Conservation (phyloP, 805 yeast genomes). For the Starmerella stellata region DNA sequence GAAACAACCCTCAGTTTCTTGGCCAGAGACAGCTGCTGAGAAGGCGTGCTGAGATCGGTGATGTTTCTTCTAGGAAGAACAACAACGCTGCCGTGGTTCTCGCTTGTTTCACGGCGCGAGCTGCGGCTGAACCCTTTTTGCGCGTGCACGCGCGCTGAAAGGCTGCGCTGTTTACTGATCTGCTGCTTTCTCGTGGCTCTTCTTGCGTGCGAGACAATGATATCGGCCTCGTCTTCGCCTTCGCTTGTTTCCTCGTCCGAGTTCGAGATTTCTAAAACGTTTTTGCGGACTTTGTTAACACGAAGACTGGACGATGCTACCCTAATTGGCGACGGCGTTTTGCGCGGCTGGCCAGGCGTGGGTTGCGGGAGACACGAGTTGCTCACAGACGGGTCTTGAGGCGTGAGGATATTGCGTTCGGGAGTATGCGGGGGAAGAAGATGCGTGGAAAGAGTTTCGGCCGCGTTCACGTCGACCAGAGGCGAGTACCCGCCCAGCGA, state of each 20-base stretch:
- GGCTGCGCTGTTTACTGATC: slow-evolving; percentile 2
- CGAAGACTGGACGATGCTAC: neutral
- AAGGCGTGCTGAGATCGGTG: slow-evolving; percentile 15
- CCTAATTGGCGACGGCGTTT: slow-evolving; percentile 21
- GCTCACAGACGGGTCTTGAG: slow-evolving; percentile 36
- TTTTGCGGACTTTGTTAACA: neutral
- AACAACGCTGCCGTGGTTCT: slow-evolving; percentile 9
- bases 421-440: slow-evolving; percentile 41
- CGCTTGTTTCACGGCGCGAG: slow-evolving; percentile 2
- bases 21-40: slow-evolving; percentile 15
- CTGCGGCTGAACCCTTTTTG: neutral
- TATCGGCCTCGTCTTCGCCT: slow-evolving; percentile 4
- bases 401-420: slow-evolving; percentile 50
- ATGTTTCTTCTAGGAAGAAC: slow-evolving; percentile 13
- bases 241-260: slow-evolving; percentile 28
- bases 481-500: slow-evolving; percentile 24
- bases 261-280: slow-evolving; percentile 20
- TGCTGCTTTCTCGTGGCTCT: slow-evolving; percentile 1
- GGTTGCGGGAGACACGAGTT: slow-evolving; percentile 73
- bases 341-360: slow-evolving; percentile 95
- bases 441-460: slow-evolving; percentile 13
- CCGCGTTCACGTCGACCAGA: slow-evolving; percentile 17
- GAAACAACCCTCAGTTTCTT: slow-evolving; percentile 21
- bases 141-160: slow-evolving; percentile 1
- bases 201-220: slow-evolving; percentile 3